Conservation (phyloP, 1,284 basidiomycete species). For the Trichosporon faecale region DNA sequence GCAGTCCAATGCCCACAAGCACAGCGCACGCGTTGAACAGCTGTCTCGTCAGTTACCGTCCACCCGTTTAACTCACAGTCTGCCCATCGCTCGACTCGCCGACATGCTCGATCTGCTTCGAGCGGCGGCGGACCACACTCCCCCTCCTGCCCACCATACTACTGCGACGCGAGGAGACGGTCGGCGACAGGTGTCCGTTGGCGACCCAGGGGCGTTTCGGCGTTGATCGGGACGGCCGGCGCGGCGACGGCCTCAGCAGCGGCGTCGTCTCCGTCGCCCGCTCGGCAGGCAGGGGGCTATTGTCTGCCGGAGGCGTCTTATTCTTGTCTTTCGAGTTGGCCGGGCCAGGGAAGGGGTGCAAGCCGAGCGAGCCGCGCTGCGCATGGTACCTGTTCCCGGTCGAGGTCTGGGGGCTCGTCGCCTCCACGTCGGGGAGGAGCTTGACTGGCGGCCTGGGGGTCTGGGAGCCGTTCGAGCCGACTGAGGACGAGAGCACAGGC, state of each 20-base stretch:
- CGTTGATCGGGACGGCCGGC: not conserved
- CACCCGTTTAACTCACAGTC: constrained; percentile 59
- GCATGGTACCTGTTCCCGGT: not conserved
- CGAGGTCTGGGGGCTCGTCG: not conserved
- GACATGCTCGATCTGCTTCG: constrained; percentile 2
- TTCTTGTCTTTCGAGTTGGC: not conserved
- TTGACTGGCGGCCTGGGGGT: constrained; percentile 17
- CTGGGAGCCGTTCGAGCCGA: constrained; percentile 17
- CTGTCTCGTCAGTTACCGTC: constrained; percentile 52
- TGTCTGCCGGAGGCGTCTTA: not conserved
- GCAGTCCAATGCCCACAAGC: constrained; percentile 80
- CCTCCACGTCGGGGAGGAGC: constrained; percentile 15
- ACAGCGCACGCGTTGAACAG: constrained; percentile 89
- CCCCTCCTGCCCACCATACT: not conserved
- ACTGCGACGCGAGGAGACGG: not conserved
- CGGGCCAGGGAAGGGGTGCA: not conserved
- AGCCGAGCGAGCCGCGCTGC: constrained; percentile 6
- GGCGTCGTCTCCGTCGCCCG: constrained; percentile 14
- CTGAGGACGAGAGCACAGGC: constrained; percentile 13
- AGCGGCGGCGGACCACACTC: not conserved
- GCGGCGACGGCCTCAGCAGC: constrained; percentile 9
- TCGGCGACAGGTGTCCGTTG: constrained; percentile 10
- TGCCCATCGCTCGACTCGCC: constrained; percentile 75
- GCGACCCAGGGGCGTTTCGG: constrained; percentile 7
- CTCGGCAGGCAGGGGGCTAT: not conserved